phyloP scores from a whole-genome alignment of 176 grass and related monocot genomes.

The Oryza longistaminata region DNA sequence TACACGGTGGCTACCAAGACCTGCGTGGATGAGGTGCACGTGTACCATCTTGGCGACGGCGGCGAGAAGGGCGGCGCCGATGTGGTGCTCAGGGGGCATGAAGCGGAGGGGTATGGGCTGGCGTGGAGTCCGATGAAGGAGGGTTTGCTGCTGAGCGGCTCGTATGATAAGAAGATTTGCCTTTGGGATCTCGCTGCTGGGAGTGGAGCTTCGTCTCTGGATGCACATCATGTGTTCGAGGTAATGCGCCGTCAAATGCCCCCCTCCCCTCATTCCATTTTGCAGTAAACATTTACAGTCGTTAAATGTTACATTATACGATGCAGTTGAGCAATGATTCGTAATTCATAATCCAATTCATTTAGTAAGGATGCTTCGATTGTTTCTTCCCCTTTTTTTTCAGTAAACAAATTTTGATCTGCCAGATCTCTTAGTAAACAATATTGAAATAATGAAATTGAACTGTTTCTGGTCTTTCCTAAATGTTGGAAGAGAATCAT shows the following conservation, averaged over 20 bases:
- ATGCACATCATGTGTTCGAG: constrained; percentile 79
- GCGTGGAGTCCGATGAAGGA: constrained; percentile 77
- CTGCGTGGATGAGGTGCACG: constrained; percentile 66
- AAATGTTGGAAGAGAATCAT: neutral
- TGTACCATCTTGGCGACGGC: constrained; percentile 62
- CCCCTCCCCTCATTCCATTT: neutral
- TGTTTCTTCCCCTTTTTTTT: too few relatives aligned
- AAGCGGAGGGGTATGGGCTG: constrained; percentile 82
- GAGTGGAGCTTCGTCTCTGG: constrained; percentile 47
- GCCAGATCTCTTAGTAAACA: neutral
- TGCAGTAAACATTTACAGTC: neutral
- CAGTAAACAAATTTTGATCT: neutral
- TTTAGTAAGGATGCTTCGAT: neutral
- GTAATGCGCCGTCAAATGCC: constrained; percentile 49
- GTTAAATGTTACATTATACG: neutral
- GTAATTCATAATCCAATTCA: neutral
- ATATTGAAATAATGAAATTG: neutral
- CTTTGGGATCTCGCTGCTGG: constrained; percentile 71
- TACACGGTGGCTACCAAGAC: constrained; percentile 80
- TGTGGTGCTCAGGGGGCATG: constrained; percentile 70
- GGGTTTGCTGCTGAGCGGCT: constrained; percentile 81
- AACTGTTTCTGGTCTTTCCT: neutral
- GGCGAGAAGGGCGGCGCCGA: constrained; percentile 46
- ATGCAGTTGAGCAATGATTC: neutral
- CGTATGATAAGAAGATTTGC: constrained; percentile 93